Evolutionary conservation across 306 rosid species (phyloP).

Genomic region (Corylus heterophylla): DNA sequence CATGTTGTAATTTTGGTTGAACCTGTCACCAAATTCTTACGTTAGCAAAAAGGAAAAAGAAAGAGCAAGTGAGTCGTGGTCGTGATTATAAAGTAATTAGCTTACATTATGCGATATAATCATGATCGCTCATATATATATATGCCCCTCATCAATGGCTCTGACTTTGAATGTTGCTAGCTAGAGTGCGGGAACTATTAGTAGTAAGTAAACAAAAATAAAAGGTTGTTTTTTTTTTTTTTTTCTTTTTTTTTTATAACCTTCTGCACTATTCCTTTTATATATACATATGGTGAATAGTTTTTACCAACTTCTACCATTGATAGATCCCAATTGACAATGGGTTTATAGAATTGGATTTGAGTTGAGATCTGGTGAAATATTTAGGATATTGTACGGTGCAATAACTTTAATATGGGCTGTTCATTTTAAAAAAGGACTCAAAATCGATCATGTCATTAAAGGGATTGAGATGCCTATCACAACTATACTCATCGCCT

Average conservation of each 20-base stretch:
- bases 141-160: slow-evolving; percentile 1
- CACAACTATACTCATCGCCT: too few relatives aligned
- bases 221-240: not conserved
- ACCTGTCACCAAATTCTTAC: slow-evolving; percentile 2
- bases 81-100: not conserved
- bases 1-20: not conserved
- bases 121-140: not conserved
- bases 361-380: too few relatives aligned
- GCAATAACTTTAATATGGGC: too few relatives aligned
- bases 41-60: not conserved
- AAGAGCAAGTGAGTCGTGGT: not conserved
- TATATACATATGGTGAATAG: not conserved
- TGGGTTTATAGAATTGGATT: too few relatives aligned
- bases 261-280: not conserved
- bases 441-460: too few relatives aligned
- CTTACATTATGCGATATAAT: not conserved
- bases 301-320: not conserved
- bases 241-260: not conserved
- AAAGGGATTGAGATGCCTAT: too few relatives aligned
- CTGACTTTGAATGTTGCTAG: not conserved
- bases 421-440: too few relatives aligned
- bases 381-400: too few relatives aligned
- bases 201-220: not conserved
- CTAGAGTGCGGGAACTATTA: not conserved
- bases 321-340: not conserved